phyloP scores from a whole-genome alignment of 1,284 basidiomycete species.

The Pseudozyma hubeiensis region DNA sequence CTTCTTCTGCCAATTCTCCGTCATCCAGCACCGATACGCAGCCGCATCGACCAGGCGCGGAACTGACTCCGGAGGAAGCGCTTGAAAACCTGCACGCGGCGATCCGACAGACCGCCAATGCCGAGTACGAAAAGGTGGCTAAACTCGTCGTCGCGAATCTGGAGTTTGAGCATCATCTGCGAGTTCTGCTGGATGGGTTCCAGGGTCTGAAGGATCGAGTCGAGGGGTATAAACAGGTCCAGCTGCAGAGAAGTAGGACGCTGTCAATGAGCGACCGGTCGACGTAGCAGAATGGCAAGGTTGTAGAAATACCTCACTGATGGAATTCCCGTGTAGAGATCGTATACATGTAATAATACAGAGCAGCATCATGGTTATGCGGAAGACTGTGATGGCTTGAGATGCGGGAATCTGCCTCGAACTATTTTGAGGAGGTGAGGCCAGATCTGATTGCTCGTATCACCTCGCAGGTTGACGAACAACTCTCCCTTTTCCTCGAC shows the following conservation, averaged over 20 bases:
- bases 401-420: slow-evolving; percentile 29
- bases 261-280: neutral
- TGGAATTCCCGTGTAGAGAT: too few species aligned
- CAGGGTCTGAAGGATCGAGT: slow-evolving; percentile 37
- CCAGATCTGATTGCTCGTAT: slow-evolving; percentile 93
- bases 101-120: slow-evolving; percentile 29
- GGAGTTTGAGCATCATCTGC: slow-evolving; percentile 38
- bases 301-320: neutral
- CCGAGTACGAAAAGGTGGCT: slow-evolving; percentile 34
- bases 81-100: slow-evolving; percentile 24
- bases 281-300: neutral
- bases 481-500: slow-evolving; percentile 15
- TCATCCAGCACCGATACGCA: neutral
- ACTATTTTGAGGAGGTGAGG: slow-evolving; percentile 79
- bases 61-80: slow-evolving; percentile 9
- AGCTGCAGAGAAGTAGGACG: neutral
- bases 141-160: slow-evolving; percentile 36
- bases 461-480: slow-evolving; percentile 81
- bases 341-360: too few species aligned
- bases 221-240: slow-evolving; percentile 27
- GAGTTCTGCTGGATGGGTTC: slow-evolving; percentile 18
- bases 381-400: slow-evolving; percentile 2
- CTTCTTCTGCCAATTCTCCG: neutral
- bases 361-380: too few species aligned
- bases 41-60: neutral